Conservation (phyloP, 768 basidiomycete species). For the Rhizopogon salebrosus region DNA sequence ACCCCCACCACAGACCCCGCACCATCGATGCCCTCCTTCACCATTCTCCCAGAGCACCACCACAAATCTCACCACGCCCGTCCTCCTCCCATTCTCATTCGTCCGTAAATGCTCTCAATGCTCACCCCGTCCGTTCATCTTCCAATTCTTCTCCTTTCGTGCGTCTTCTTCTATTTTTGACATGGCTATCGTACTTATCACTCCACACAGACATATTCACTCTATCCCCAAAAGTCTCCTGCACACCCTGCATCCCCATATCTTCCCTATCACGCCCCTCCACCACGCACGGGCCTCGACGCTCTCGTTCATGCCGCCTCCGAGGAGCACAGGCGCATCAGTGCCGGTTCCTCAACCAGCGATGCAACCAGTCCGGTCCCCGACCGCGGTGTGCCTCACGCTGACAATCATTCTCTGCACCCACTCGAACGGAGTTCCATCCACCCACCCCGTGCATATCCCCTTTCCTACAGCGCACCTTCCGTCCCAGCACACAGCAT, state of each 20-base stretch:
- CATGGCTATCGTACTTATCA: background rate
- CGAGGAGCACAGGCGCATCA: conserved; percentile 55
- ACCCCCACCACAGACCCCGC: conserved; percentile 7
- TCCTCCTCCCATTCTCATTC: conserved; percentile 19
- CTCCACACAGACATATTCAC: background rate
- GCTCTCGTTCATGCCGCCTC: conserved; percentile 70
- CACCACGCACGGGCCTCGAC: conserved; percentile 40
- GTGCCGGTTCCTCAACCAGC: conserved; percentile 9
- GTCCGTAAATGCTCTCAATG: conserved; percentile 3
- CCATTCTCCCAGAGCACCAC: conserved; percentile 6
- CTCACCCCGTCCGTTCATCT: background rate
- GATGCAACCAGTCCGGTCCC: conserved; percentile 10
- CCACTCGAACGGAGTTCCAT: no score
- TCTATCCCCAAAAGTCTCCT: background rate
- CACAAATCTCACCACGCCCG: conserved; percentile 4
- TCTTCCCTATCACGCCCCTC: conserved; percentile 3
- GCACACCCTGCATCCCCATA: conserved; percentile 1
- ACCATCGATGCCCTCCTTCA: conserved; percentile 17
- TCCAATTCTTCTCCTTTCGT: conserved; percentile 2
- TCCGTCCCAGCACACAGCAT: background rate
- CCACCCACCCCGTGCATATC: background rate
- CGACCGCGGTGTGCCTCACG: conserved; percentile 19
- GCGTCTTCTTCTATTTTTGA: background rate
- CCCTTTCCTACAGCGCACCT: background rate
- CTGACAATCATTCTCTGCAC: background rate